Evolutionary conservation across 2,329 filamentous ascomycete species (phyloP).

Genomic region (Colletotrichum sp.): DNA sequence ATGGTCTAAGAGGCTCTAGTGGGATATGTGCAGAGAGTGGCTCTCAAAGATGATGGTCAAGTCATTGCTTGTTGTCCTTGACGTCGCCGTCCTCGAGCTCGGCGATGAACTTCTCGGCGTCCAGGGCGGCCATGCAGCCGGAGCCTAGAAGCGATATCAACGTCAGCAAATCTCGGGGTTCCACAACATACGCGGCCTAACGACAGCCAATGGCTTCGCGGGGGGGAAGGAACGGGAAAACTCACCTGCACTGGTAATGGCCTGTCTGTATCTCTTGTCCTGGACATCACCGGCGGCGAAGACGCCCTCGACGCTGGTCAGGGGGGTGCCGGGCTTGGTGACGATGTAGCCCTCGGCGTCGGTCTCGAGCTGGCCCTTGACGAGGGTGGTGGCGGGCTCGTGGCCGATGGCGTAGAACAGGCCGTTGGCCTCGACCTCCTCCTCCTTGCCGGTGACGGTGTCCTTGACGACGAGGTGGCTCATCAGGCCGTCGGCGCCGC

Average conservation of each 20-base stretch:
- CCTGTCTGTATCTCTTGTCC: conserved; percentile 97
- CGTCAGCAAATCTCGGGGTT: conserved; percentile 21
- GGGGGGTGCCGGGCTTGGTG: conserved; percentile 86
- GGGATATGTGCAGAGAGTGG: neutral
- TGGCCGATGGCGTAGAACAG: conserved; percentile 98
- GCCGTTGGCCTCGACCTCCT: conserved; percentile 88
- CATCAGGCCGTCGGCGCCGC: conserved; percentile 87
- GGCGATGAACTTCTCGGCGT: conserved; percentile 91
- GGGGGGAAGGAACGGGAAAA: conserved; percentile 27
- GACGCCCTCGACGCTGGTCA: conserved; percentile 88
- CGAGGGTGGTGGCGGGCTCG: conserved; percentile 87
- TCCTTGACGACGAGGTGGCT: conserved; percentile 85
- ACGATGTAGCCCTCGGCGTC: conserved; percentile 91
- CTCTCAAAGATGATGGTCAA: conserved; percentile 18
- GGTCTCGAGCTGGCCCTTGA: conserved; percentile 88
- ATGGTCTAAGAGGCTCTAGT: neutral
- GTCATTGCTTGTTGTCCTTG: conserved; percentile 23
- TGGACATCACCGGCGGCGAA: conserved; percentile 98
- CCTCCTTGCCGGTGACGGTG: conserved; percentile 74
- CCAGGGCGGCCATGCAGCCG: conserved; percentile 93
- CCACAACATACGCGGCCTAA: neutral
- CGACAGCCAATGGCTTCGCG: neutral
- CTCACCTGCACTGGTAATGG: conserved; percentile 94
- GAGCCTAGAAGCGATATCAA: conserved; percentile 62
- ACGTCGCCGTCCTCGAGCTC: conserved; percentile 65